phyloP scores from a whole-genome alignment of 225 moss, liverwort and hornwort species.

The Climacium dendroides region DNA sequence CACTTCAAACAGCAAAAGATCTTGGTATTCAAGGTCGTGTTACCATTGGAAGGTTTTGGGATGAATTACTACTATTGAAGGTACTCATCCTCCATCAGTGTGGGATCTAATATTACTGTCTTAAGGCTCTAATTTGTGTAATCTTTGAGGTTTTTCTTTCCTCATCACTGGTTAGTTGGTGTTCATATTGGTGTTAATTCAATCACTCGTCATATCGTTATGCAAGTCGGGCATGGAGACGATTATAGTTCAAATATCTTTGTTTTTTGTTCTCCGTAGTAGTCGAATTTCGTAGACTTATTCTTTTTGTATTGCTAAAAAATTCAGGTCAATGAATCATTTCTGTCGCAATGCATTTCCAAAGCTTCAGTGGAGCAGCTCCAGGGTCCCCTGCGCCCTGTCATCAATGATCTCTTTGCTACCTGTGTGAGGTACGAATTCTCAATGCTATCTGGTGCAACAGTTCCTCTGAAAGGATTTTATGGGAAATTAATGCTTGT shows the following conservation, averaged over 20 bases:
- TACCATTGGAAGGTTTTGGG: slow-evolving; percentile 70
- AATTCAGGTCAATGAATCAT: slow-evolving; percentile 73
- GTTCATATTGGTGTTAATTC: not conserved
- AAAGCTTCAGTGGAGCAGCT: slow-evolving; percentile 83
- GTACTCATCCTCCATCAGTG: slow-evolving; percentile 6
- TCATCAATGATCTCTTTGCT: slow-evolving; percentile 76
- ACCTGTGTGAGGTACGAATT: slow-evolving; percentile 48
- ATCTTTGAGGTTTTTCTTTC: not conserved
- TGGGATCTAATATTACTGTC: not conserved
- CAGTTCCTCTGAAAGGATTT: not conserved
- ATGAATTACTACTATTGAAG: slow-evolving; percentile 78
- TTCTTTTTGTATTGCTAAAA: not conserved
- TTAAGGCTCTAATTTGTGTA: not conserved
- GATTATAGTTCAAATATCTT: not conserved
- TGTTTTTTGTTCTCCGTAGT: not conserved
- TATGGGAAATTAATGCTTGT: not conserved
- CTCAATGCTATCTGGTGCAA: not conserved
- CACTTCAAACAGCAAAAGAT: slow-evolving; percentile 67
- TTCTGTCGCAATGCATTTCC: slow-evolving; percentile 66
- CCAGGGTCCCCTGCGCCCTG: slow-evolving; percentile 51
- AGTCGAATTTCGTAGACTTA: not conserved
- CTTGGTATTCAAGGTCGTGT: slow-evolving; percentile 84
- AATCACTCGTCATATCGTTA: not conserved
- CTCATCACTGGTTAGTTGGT: not conserved
- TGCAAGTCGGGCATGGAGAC: not conserved